phyloP scores from a whole-genome alignment of 805 yeast species.

The Candida oleophila region DNA sequence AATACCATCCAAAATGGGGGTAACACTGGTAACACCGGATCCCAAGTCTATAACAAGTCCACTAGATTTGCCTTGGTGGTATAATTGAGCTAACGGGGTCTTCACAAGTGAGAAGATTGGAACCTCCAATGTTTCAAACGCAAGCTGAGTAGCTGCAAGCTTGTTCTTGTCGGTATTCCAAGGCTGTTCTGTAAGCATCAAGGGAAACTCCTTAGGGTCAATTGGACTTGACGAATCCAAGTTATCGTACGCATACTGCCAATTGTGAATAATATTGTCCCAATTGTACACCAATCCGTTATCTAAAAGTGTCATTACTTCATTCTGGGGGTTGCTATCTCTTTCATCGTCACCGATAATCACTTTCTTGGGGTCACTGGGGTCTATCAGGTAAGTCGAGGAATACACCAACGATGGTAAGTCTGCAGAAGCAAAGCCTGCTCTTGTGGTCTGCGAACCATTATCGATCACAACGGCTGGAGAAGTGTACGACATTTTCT shows the following conservation, averaged over 20 bases:
- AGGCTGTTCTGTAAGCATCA: conserved; percentile 61
- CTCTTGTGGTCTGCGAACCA: conserved; percentile 63
- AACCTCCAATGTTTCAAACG: conserved; percentile 70
- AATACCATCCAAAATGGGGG: conserved; percentile 76
- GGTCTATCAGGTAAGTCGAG: conserved; percentile 49
- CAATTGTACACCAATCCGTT: conserved; percentile 70
- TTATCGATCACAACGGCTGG: conserved; percentile 72
- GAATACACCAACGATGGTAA: conserved; percentile 59
- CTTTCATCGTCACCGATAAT: conserved; percentile 49
- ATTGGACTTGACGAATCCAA: conserved; percentile 42
- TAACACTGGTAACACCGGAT: conserved; percentile 62
- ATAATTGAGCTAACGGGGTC: conserved; percentile 73
- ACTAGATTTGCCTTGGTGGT: conserved; percentile 74
- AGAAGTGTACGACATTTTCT: conserved; percentile 24
- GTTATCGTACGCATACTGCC: conserved; percentile 62
- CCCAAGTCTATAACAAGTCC: conserved; percentile 85
- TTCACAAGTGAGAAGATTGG: conserved; percentile 77
- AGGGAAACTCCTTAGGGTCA: conserved; percentile 61
- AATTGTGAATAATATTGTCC: conserved; percentile 64
- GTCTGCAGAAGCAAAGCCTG: conserved; percentile 68
- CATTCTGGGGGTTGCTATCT: conserved; percentile 42
- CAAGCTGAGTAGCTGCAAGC: conserved; percentile 61
- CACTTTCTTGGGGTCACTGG: conserved; percentile 21
- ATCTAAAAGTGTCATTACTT: conserved; percentile 58
- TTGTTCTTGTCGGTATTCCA: conserved; percentile 68